Evolutionary conservation across 2,329 filamentous ascomycete genomes (phyloP), one percentile per base, ranked within the genome.

Genomic region (Clarireedia monteithiana): DNA sequence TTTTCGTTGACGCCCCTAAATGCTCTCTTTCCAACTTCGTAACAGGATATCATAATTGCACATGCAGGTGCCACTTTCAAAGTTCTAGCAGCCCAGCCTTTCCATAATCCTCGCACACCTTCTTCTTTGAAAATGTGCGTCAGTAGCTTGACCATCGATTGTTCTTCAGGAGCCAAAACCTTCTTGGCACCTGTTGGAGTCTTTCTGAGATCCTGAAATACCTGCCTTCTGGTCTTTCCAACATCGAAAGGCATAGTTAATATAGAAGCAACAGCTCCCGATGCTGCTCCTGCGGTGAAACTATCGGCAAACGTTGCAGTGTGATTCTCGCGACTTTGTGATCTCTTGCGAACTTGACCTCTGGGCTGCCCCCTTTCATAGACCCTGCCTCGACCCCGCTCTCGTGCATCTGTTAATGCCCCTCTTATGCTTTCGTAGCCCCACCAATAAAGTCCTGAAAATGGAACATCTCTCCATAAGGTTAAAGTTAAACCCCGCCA

Each of bases 1-100:
- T 63, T 75, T 64, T 84, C 78, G 62, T 97, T 96, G 50, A 89
- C 82, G 10, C 81, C 79, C 53, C 83, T 79, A 36, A 95, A 95
- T 69, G 88, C 85, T 70, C 88, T 86, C 78, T 99, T 99, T 50
- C 94, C 91, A 39, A 97, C 82, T 72, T 99, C 94, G 71, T 97
- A 99, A 69, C 87, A 96, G 69, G 89, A 95, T 69, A 99, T 97
- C 94, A 99, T 99, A 69, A 99, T 97, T 27, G 94, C 94, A 72
- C 94, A 99, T 0, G 92, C 90, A 1, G 94, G 94, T 1, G 94
- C 92, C 5, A 99, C 91, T 70, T 97, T 97, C 59, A 97, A 76
- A 63, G 90, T 95, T 40, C 94, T 80, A 0, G 94, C 91, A 24
- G 90, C 86, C 89, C 91, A 96, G 45, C 94, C 94, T 64, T 79